These are phyloP conservation scores for Sphagnum tenellum DNA, from an alignment of 225 moss, liverwort and hornwort genomes.

Conservation along the genomic window DNA sequence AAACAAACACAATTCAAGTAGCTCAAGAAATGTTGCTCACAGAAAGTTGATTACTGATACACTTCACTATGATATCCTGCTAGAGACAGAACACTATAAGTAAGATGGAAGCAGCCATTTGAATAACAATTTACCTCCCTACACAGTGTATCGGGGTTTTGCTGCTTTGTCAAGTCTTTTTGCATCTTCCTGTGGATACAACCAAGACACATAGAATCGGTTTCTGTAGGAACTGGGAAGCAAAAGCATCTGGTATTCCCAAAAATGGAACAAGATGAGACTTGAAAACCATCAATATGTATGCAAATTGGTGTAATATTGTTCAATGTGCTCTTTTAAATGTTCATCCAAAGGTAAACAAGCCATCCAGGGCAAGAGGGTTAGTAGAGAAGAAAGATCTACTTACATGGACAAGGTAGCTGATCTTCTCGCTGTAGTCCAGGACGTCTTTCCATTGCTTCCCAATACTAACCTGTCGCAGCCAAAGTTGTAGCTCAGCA, in stretches of 20 bases:
- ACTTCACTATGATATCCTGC: too few species aligned
- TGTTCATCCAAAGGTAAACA: neutral
- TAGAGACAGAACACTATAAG: too few species aligned
- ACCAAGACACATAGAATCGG: neutral
- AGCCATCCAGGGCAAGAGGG: neutral
- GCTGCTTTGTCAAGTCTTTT: slow-evolving; percentile 65
- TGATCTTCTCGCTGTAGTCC: slow-evolving; percentile 74
- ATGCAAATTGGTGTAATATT: neutral
- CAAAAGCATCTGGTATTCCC: slow-evolving; percentile 5
- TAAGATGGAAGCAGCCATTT: too few species aligned
- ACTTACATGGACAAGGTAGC: slow-evolving; percentile 73
- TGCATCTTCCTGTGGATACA: slow-evolving; percentile 59
- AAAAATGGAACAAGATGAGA: neutral
- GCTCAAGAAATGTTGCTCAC: too few species aligned
- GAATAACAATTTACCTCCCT: slow-evolving; percentile 2
- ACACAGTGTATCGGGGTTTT: slow-evolving; percentile 74
- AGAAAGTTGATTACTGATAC: too few species aligned
- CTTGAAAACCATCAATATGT: neutral
- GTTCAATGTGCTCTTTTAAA: neutral
- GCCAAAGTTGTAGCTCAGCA: neutral
- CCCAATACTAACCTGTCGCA: slow-evolving; percentile 62
- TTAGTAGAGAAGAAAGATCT: neutral
- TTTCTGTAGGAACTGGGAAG: neutral
- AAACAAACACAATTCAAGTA: too few species aligned
- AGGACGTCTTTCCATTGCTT: slow-evolving; percentile 92